Evolutionary conservation across 495 filamentous ascomycete genomes (phyloP).

Genomic region (Patellaria atrata): DNA sequence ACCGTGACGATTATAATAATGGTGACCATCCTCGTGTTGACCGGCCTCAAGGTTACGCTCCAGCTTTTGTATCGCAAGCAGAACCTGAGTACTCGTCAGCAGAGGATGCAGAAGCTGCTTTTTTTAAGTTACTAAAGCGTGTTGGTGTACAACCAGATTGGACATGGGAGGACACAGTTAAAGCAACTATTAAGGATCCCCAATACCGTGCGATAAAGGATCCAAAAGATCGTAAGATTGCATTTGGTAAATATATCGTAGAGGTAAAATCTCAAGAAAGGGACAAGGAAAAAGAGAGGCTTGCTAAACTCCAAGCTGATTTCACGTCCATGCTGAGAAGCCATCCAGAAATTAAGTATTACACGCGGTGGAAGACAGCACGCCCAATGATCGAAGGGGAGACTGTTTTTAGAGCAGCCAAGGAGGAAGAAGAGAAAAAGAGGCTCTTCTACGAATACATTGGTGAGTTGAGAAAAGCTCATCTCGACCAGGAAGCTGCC

Average conservation of each 20-base stretch:
- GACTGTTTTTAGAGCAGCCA: constrained; percentile 83
- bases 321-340: constrained; percentile 93
- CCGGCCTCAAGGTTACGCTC: constrained; percentile 51
- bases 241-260: constrained; percentile 89
- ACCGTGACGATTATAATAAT: constrained; percentile 35
- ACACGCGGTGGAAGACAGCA: constrained; percentile 95
- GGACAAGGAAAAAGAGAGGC: constrained; percentile 85
- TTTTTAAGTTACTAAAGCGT: constrained; percentile 77
- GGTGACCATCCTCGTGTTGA: constrained; percentile 45
- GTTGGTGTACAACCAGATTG: constrained; percentile 77
- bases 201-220: constrained; percentile 91
- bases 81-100: constrained; percentile 71
- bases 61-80: constrained; percentile 45
- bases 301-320: constrained; percentile 83
- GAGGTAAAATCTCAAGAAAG: constrained; percentile 88
- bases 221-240: constrained; percentile 77
- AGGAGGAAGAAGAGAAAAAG: constrained; percentile 75
- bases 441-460: constrained; percentile 94
- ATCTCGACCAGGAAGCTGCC: constrained; percentile 57
- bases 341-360: constrained; percentile 95
- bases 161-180: constrained; percentile 85
- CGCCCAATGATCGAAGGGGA: constrained; percentile 90
- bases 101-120: constrained; percentile 90
- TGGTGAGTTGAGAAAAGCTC: constrained; percentile 60
- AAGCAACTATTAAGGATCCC: constrained; percentile 78